Evolutionary conservation across 176 grass and related monocot species (phyloP).

Genomic region (Oryza punctata): DNA sequence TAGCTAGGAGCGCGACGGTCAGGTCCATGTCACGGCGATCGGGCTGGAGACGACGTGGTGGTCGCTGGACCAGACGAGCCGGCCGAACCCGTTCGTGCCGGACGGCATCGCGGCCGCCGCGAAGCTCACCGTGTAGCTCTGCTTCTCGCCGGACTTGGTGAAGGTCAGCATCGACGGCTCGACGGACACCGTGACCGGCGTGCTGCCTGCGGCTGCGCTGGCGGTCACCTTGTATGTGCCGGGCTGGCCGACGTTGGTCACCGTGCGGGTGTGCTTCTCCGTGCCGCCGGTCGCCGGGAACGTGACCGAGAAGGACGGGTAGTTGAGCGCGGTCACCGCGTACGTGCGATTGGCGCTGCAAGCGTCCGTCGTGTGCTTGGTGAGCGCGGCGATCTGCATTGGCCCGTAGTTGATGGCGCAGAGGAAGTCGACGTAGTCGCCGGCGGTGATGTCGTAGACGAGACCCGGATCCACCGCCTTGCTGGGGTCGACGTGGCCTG

Average conservation of each 20-base stretch:
- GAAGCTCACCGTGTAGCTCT: conserved; percentile 86
- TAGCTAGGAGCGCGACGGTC: neutral
- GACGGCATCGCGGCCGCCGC: conserved; percentile 49
- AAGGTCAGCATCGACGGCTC: conserved; percentile 73
- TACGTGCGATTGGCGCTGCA: conserved; percentile 58
- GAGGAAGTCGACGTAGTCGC: conserved; percentile 90
- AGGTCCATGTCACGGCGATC: conserved; percentile 71
- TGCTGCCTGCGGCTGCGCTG: conserved; percentile 30
- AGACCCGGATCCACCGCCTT: conserved; percentile 84
- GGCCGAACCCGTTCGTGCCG: conserved; percentile 62
- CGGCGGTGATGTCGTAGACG: conserved; percentile 67
- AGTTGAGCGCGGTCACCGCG: conserved; percentile 70
- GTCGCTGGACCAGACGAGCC: conserved; percentile 78
- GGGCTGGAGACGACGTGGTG: conserved; percentile 89
- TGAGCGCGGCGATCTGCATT: conserved; percentile 64
- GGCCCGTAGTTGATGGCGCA: conserved; percentile 84
- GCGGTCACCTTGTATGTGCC: conserved; percentile 75
- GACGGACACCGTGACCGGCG: conserved; percentile 55
- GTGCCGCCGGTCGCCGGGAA: conserved; percentile 38
- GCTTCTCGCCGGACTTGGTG: conserved; percentile 64
- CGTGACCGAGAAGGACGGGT: conserved; percentile 82
- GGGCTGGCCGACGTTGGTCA: conserved; percentile 72
- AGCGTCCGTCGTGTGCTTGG: conserved; percentile 53
- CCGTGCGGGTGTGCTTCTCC: conserved; percentile 75
- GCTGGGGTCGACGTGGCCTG: conserved; percentile 82